A percentile compares a stretch with the other conserved stretches of the same genome.
Conservation (phyloP, 805 yeast genomes). For the Metschnikowia lochheadii region DNA sequence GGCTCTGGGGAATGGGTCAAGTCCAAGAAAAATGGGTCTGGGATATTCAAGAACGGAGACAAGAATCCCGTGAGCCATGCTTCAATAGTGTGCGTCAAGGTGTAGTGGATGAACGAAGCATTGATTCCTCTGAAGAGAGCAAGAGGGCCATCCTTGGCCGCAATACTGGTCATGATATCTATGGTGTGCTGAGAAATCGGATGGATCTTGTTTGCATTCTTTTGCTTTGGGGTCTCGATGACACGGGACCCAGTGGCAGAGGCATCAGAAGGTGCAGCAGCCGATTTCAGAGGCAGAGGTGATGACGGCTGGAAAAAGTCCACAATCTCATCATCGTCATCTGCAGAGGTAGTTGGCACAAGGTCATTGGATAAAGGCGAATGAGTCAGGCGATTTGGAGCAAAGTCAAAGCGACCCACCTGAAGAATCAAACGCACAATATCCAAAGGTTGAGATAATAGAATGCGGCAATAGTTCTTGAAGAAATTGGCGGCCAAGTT, state of each 20-base stretch:
- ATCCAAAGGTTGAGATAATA: conserved; percentile 85
- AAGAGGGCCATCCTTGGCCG: conserved; percentile 66
- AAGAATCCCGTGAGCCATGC: conserved; percentile 91
- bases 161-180: conserved; percentile 60
- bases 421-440: conserved; percentile 74
- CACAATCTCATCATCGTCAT: conserved; percentile 26
- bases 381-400: neutral
- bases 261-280: neutral
- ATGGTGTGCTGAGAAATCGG: conserved; percentile 61
- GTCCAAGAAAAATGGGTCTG: conserved; percentile 86
- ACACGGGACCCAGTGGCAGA: neutral
- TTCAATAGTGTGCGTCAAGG: conserved; percentile 71
- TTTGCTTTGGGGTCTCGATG: neutral
- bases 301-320: conserved; percentile 31
- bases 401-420: conserved; percentile 57
- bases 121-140: conserved; percentile 73
- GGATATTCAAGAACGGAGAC: conserved; percentile 74
- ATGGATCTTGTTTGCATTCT: conserved; percentile 33
- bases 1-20: conserved; percentile 78
- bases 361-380: conserved; percentile 1
- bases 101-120: conserved; percentile 73
- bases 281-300: conserved; percentile 4
- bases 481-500: conserved; percentile 59
- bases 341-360: neutral
- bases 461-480: conserved; percentile 63